Percentiles rank a stretch among this genome's conserved stretches.
Evolutionary conservation across 352 stramenopile genomes (phyloP).

Genomic region (Pythium vanterpoolii): DNA sequence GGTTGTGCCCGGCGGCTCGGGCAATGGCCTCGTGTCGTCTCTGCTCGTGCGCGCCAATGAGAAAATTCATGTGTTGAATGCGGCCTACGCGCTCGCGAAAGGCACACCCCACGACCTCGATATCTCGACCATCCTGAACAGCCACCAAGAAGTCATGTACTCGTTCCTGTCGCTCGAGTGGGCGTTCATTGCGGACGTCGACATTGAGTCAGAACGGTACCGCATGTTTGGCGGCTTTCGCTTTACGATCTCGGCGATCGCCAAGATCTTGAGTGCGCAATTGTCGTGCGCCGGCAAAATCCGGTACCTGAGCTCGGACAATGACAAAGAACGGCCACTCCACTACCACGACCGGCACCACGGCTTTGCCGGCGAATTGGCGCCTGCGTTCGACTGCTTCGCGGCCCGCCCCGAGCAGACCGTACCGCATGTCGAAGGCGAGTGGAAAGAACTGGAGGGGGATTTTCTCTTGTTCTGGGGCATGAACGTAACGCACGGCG

Average conservation of each 20-base stretch:
- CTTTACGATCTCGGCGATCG: conserved; percentile 40
- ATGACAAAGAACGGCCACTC: conserved; percentile 13
- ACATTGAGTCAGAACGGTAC: conserved; percentile 47
- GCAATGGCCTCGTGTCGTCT: conserved; percentile 63
- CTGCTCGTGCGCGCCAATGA: conserved; percentile 52
- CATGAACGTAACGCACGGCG: conserved; percentile 34
- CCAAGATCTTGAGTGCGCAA: conserved; percentile 31
- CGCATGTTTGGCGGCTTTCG: conserved; percentile 40
- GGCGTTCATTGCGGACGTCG: conserved; percentile 61
- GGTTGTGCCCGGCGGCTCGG: conserved; percentile 45
- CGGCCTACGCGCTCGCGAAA: conserved; percentile 64
- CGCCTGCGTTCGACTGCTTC: conserved; percentile 25
- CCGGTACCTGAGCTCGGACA: conserved; percentile 26
- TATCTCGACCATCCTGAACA: conserved; percentile 48
- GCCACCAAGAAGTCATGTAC: conserved; percentile 49
- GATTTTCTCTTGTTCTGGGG: conserved; percentile 43
- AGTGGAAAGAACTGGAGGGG: conserved; percentile 30
- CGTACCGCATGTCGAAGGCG: conserved; percentile 18
- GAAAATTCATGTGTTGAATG: conserved; percentile 45
- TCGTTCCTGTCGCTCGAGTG: conserved; percentile 86
- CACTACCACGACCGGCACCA: conserved; percentile 29
- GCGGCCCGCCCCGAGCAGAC: conserved; percentile 18
- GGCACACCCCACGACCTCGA: conserved; percentile 61
- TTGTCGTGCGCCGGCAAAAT: conserved; percentile 23
- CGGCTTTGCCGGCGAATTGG: conserved; percentile 24